Percentiles rank a stretch among this genome's conserved stretches.
These are phyloP conservation scores for Cladosporium oxysporum DNA, from an alignment of 2,329 filamentous ascomycete genomes.

Conservation along the genomic window DNA sequence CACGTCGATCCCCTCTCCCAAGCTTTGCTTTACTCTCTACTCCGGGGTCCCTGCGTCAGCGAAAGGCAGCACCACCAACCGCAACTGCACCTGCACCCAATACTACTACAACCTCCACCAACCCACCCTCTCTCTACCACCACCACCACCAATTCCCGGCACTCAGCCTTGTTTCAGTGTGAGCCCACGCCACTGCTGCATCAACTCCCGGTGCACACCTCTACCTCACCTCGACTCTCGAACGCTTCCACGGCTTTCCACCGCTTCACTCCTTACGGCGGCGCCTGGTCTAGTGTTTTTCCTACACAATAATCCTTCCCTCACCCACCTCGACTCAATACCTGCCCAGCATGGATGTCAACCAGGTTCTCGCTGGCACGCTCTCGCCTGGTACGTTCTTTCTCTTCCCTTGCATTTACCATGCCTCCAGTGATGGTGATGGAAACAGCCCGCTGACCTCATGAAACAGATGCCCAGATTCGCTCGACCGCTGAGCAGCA, in stretches of 20 bases:
- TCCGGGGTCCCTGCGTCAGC: slow-evolving; percentile 16
- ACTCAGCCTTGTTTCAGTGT: slow-evolving; percentile 10
- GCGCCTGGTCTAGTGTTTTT: slow-evolving; percentile 12
- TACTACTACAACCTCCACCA: background rate
- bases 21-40: background rate
- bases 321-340: background rate
- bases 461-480: slow-evolving; percentile 73
- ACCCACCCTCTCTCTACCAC: background rate
- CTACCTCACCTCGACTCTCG: background rate
- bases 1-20: slow-evolving; percentile 1
- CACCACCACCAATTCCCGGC: background rate
- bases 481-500: slow-evolving; percentile 93
- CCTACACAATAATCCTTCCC: background rate
- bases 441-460: slow-evolving; percentile 28
- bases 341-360: slow-evolving; percentile 80
- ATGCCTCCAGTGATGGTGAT: background rate
- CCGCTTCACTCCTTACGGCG: slow-evolving; percentile 19
- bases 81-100: slow-evolving; percentile 4
- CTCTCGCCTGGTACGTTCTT: slow-evolving; percentile 78
- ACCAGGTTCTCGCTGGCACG: slow-evolving; percentile 95
- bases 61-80: slow-evolving; percentile 11
- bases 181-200: background rate
- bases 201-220: background rate
- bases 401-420: background rate
- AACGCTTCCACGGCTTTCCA: background rate